Conservation (phyloP, 2,329 filamentous ascomycete genomes). For the Bertia moriformis region DNA sequence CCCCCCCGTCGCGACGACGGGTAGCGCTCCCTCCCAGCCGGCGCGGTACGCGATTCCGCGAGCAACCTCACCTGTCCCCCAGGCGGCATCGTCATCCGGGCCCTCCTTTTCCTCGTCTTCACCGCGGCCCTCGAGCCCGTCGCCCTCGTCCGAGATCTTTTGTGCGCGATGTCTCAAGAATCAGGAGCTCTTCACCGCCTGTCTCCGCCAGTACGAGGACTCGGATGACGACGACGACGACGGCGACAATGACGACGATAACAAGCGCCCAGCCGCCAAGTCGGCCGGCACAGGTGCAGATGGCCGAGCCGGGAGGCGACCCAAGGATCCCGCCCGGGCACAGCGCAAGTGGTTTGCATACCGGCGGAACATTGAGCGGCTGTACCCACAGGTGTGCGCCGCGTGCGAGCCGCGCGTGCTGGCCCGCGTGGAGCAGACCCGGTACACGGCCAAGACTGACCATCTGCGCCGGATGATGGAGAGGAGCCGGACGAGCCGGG, state of each 20-base stretch:
- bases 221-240: slow-evolving; percentile 42
- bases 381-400: slow-evolving; percentile 79
- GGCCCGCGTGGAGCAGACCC: slow-evolving; percentile 52
- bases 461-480: slow-evolving; percentile 63
- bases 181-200: slow-evolving; percentile 65
- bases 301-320: slow-evolving; percentile 12
- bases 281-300: background rate
- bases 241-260: slow-evolving; percentile 7
- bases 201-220: slow-evolving; percentile 70
- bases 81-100: too few relatives aligned
- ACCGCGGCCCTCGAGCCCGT: slow-evolving; percentile 10
- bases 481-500: slow-evolving; percentile 32
- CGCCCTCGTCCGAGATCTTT: slow-evolving; percentile 27
- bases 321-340: slow-evolving; percentile 51
- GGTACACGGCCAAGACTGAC: slow-evolving; percentile 74
- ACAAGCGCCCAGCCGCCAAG: slow-evolving; percentile 4
- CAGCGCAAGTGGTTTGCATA: slow-evolving; percentile 58
- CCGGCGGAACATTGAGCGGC: slow-evolving; percentile 57
- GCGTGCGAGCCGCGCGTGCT: slow-evolving; percentile 65
- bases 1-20: slow-evolving; percentile 53
- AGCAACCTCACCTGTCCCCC: slow-evolving; percentile 6
- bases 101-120: slow-evolving; percentile 4
- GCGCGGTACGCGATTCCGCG: slow-evolving; percentile 31
- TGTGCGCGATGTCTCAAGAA: slow-evolving; percentile 78
- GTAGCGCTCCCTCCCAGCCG: slow-evolving; percentile 22